phyloP scores from a whole-genome alignment of 1,284 basidiomycete species.

The Inonotus obliquus region DNA sequence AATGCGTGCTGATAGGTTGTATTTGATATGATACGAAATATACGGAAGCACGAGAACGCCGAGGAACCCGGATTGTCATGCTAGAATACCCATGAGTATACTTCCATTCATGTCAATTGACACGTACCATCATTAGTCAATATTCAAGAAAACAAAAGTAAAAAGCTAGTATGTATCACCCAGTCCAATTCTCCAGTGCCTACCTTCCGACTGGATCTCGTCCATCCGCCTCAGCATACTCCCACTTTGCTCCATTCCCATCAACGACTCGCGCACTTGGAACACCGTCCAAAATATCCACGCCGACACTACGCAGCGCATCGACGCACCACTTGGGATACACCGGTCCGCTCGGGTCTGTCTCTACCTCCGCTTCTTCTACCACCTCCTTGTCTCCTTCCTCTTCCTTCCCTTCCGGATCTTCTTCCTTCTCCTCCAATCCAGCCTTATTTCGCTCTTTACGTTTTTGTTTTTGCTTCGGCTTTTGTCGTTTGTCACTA shows the following conservation, averaged over 20 bases:
- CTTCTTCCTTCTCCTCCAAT: neutral
- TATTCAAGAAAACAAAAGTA: neutral
- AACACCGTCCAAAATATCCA: slow-evolving; percentile 60
- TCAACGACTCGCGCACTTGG: slow-evolving; percentile 42
- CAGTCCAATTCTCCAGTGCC: no score
- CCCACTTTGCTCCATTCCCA: slow-evolving; percentile 73
- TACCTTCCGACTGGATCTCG: neutral
- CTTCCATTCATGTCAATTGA: no score
- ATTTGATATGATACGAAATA: no score
- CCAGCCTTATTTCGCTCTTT: neutral
- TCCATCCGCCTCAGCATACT: slow-evolving; percentile 39
- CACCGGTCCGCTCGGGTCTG: slow-evolving; percentile 28
- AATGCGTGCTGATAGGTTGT: no score
- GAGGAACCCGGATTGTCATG: no score
- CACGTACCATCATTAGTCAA: neutral
- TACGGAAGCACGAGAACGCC: no score
- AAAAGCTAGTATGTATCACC: no score
- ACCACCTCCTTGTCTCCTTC: neutral
- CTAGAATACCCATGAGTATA: no score
- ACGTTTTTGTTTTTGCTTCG: neutral
- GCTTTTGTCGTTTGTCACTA: neutral
- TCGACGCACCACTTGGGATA: slow-evolving; percentile 84
- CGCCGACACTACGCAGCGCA: slow-evolving; percentile 68
- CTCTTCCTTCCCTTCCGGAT: neutral
- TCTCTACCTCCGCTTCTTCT: neutral